Percentiles rank a stretch among this genome's conserved stretches.
These are phyloP conservation scores for baker's yeast (Saccharomyces cerevisiae) DNA, from an alignment of 805 yeast genomes.

Conservation along the genomic window DNA sequence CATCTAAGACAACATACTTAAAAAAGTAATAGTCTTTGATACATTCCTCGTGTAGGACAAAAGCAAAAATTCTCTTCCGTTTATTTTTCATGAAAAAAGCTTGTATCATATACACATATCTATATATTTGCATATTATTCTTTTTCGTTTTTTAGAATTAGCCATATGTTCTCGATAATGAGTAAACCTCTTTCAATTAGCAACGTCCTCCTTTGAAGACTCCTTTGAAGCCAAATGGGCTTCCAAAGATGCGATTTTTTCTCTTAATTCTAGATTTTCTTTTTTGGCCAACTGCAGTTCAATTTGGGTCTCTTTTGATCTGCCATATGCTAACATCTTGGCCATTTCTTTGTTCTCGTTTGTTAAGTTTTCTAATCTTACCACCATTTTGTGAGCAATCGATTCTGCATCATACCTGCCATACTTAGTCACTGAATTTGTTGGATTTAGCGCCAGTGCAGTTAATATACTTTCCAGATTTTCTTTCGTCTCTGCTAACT, in stretches of 20 bases:
- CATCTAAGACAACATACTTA: background rate
- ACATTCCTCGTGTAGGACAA: background rate
- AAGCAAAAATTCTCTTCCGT: background rate
- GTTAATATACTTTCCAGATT: conserved; percentile 57
- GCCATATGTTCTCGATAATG: background rate
- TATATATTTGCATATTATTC: background rate
- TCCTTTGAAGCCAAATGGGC: background rate
- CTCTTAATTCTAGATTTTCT: conserved; percentile 42
- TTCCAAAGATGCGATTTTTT: conserved; percentile 8
- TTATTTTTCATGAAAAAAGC: background rate
- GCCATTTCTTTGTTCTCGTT: conserved; percentile 65
- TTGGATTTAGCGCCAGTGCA: conserved; percentile 45
- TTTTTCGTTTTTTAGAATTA: background rate
- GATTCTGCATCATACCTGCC: conserved; percentile 71
- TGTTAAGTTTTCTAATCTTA: conserved; percentile 49
- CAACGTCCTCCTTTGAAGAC: background rate
- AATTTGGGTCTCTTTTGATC: conserved; percentile 59
- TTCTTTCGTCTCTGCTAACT: conserved; percentile 52
- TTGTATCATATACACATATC: background rate
- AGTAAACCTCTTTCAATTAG: background rate
- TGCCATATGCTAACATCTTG: conserved; percentile 67
- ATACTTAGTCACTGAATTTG: conserved; percentile 37
- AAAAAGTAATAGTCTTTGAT: background rate
- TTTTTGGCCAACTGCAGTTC: conserved; percentile 54
- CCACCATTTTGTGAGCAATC: conserved; percentile 61